Conservation (phyloP, 345 rosid genomes). For the Ailanthus altissimus region DNA sequence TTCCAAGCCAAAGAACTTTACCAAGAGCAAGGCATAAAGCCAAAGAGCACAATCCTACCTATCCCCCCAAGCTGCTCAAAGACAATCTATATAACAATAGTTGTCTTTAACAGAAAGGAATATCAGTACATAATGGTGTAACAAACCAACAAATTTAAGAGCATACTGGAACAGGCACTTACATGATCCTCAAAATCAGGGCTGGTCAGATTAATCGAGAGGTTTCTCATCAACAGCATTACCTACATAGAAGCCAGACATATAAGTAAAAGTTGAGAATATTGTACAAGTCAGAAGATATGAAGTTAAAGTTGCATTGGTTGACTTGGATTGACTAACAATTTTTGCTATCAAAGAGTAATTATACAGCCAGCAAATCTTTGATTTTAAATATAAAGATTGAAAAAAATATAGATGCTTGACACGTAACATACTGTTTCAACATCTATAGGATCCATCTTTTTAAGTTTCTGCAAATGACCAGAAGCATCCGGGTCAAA, state of each 20-base stretch:
- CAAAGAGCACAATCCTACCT: neutral
- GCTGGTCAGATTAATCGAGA: slow-evolving; percentile 78
- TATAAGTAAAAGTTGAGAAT: slow-evolving; percentile 5
- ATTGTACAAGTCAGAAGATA: neutral
- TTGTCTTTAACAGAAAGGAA: neutral
- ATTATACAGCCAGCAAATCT: neutral
- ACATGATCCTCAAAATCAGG: slow-evolving; percentile 95
- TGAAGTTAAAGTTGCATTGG: neutral
- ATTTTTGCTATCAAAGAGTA: slow-evolving; percentile 1
- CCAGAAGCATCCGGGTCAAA: slow-evolving; percentile 67
- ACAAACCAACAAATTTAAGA: slow-evolving; percentile 16
- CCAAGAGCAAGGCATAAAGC: neutral
- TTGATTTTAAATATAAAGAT: neutral
- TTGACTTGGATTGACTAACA: neutral
- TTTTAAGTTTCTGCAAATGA: slow-evolving; percentile 81
- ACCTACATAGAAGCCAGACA: slow-evolving; percentile 50
- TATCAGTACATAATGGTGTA: neutral
- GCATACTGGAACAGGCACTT: slow-evolving; percentile 37
- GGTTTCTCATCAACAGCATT: slow-evolving; percentile 88
- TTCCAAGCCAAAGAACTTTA: neutral
- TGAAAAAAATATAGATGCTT: neutral
- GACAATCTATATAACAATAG: neutral
- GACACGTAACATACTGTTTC: slow-evolving; percentile 64
- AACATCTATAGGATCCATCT: slow-evolving; percentile 88
- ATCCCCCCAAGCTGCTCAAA: neutral